Evolutionary conservation across 352 stramenopile genomes (phyloP), one percentile per base, ranked within the genome.

Genomic region (Pythium grandisporangium): DNA sequence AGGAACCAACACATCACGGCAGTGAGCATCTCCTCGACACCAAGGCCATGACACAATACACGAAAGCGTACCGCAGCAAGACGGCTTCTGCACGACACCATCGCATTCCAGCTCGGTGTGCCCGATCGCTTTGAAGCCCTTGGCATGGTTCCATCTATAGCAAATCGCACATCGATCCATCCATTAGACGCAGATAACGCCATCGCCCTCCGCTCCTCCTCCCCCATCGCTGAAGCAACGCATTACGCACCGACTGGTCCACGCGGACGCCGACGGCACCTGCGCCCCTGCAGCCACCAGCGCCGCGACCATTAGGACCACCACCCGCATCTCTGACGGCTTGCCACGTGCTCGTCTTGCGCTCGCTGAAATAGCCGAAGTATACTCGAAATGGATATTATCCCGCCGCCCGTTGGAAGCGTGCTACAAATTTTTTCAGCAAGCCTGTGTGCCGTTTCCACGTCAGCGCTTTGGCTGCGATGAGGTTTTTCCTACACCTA

Each of bases 91-190:
- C 5, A 32, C 64, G 44, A 61, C 46, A 53, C 69, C 71, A 10
- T 75, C 62, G 42, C 75, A 92, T 24, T 83, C 58, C 38, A 92
- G 60, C 38, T 87, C 55, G 10, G 45, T 43, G 37, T 84, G 64
- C 1, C 76, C 78, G 25, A 66, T 57, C 30, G 70, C 65, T 30
- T 69, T 66, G 49, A 92, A 92, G 26, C 64, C 65, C 62, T 86
- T 87, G n/a, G 73, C 80, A 49, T 84, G 66, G 48, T 89, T 67
- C 78, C 78, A 92, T 37, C 78, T 87, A 21, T 3, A 3, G 10
- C 16, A 7, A 13, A 20, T 22, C 12, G 35, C 36, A n/a, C 30
- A 84, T 69, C 60, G 13, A 69, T 83, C 73, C 70, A 87, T 37
- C 68, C 73, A 27, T 47, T 22, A 3, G 60, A 48, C 1, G 48